Base-by-base conservation (phyloP, 2,329 filamentous ascomycete species). In the Lachnellula suecica region DNA sequence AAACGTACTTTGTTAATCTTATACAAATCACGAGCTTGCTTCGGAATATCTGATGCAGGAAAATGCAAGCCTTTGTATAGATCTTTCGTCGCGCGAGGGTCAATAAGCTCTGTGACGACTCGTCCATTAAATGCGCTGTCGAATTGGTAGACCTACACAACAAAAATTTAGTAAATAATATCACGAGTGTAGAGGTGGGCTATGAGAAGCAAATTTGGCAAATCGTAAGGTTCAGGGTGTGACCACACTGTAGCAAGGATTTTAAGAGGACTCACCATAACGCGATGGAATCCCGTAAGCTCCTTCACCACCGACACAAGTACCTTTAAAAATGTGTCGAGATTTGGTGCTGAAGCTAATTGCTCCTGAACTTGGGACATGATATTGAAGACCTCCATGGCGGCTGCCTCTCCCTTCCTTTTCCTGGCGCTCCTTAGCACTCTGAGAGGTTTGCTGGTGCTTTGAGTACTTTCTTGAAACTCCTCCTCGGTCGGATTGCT, bases 281-380 rank as follows among this genome's bases (percentile, higher is more conserved):
- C 89, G 11, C 91, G 87, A 65, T 96, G 91, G 59, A 96, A 96
- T 0, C 91, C 91, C 0, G 91, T 95, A 44, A 96, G 68, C 64
- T 96, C 91, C 65, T 95, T 96, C 29, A 96, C 83, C 7, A 96
- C 87, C 0, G 91, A 91, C 0, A 93, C 88, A 3, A 94, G 71
- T 5, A 92, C 85, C 62, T 94, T 93, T 34, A 96, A 73, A 53
- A 96, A 90, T 1, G 70, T 76, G 1, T 91, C 84, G 1, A 96
- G 73, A 54, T 79, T 85, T 0, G 83, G 76, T 1, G 91, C 89
- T 23, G 83, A 81, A 4, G 88, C 82, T 11, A 96, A 75, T 67
- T 96, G 91, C 62, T 96, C 90, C 66, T 96, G 91, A 1, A 96
- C 87, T 66, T 96, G 91, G 1, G 88, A 90, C 82, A 96, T 89